Evolutionary conservation across 2,329 filamentous ascomycete species (phyloP), one percentile per base, ranked within the genome.

Genomic region (Harringtonia lauricola): DNA sequence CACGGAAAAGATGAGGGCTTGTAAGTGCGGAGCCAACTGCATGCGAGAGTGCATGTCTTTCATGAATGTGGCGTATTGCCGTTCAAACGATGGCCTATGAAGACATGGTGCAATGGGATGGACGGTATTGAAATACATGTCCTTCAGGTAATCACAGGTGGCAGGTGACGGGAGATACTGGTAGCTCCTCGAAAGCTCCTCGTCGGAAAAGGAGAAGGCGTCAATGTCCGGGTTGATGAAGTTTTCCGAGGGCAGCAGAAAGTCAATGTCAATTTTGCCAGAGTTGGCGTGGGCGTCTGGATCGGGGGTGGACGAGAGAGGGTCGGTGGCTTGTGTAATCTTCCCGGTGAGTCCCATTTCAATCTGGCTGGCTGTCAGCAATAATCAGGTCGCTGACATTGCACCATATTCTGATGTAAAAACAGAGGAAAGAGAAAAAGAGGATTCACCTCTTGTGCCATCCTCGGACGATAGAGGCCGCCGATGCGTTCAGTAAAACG

Each of bases 401-500:
- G 6, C 21, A 22, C 21, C 17, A 3, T 22, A 7, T 31, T 4
- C 9, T 21, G 7, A 13, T 21, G 9, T 9, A 19, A 18, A 33
- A 29, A 26, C 13, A 8, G 14, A 18, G 26, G 8, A 22, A 17
- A 2, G 18, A 39, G 13, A 42, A 21, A 19, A 41, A 24, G 14
- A 19, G 8, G 4, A 13, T 65, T 50, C 64, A 84, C 76, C 67
- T 87, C 83, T 58, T 86, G 79, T 4, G 75, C 71, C 45, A 88
- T 71, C 52, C 79, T 77, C 3, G 83, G 83, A 37, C 83, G 68
- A 36, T 83, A 79, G 51, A 84, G 73, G 1, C 83, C 83, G 15
- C 84, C 84, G 49, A 88, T 76, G 31, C 83, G 71, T 55, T 88
- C 83, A 3, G 81, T 86, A 47, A 88, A 77, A 46, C 75, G 74